These are phyloP conservation scores for Shiraia bambusicola DNA, from an alignment of 2,329 filamentous ascomycete genomes.

Conservation along the genomic window DNA sequence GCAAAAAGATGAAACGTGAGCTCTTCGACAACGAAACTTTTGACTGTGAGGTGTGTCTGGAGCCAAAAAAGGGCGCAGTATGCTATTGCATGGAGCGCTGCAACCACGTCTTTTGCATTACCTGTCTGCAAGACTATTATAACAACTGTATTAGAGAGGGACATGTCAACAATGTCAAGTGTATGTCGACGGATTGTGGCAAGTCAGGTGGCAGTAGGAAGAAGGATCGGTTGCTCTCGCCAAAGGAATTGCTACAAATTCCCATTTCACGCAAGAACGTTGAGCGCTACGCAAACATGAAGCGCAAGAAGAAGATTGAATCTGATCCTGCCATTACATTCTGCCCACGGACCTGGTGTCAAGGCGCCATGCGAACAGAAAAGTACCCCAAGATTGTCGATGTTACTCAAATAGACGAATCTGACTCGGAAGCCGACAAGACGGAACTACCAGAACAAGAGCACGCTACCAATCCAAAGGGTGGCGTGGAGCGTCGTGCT, in stretches of 20 bases:
- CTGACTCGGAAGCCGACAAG: conserved; percentile 43
- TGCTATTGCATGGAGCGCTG: conserved; percentile 85
- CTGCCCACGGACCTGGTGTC: conserved; percentile 90
- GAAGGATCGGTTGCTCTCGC: conserved; percentile 68
- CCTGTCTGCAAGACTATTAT: conserved; percentile 90
- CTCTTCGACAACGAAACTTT: conserved; percentile 84
- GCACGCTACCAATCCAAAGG: conserved; percentile 5
- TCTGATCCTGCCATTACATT: conserved; percentile 90
- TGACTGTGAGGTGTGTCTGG: conserved; percentile 83
- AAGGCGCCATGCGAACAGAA: conserved; percentile 71
- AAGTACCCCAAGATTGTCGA: conserved; percentile 52
- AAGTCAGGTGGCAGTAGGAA: conserved; percentile 26
- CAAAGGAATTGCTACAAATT: conserved; percentile 70
- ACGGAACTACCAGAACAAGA: conserved; percentile 4
- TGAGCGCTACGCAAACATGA: conserved; percentile 83
- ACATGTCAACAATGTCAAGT: conserved; percentile 75
- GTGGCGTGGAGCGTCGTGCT: conserved; percentile 25
- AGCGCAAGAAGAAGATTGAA: conserved; percentile 90
- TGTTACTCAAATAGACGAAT: conserved; percentile 43
- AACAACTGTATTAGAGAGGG: conserved; percentile 84
- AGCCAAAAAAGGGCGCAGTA: conserved; percentile 81
- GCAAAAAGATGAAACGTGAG: conserved; percentile 70
- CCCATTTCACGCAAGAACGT: conserved; percentile 64
- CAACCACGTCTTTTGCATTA: conserved; percentile 84
- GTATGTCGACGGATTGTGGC: conserved; percentile 76